Base-by-base conservation (phyloP, 2,329 filamentous ascomycete genomes). In the Beauveria caledonica region DNA sequence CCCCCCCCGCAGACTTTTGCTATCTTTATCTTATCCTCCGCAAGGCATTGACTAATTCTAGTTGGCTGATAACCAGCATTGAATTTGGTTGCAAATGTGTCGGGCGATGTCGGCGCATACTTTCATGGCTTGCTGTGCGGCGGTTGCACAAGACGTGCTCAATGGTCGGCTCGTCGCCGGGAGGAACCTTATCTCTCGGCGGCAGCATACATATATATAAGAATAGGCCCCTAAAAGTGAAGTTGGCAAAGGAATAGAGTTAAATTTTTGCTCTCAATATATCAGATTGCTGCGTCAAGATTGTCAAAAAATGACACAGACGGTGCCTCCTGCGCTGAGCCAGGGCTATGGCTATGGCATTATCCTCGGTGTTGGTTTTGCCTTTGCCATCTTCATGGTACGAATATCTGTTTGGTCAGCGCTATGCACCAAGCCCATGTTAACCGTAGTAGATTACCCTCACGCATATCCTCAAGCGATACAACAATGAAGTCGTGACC, bases 271-370 rank as follows among this genome's bases (percentile, higher is more conserved):
- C 51, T 17, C 33, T 19, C 1, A 39, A 19, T 7, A 8, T 33
- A 36, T 36, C 33, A 15, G 33, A 36, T 36, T 36, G 33, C 33
- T 15, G 33, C 11, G 27, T 33, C 5, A 10, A 29, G 10, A 6
- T 1, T 3, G 10, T 19, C 3, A 8, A 58, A 58, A 27, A 25
- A 59, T 59, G 56, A 50, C 56, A 27, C 48, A 44, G 27, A 40
- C 56, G 2, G 56, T 59, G 36, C 46, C 56, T 52, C 56, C 76
- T 23, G 74, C 80, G 33, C 70, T 83, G 17, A 74, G 74, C 64
- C 84, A 88, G 68, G 84, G 82, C 60, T 87, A 86, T 63, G 89
- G 89, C 68, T 92, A 92, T 81, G 89, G 88, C 68, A 86, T 92
- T 65, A 83, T 92, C 55, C 74, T 92, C 39, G 89, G 89, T 19